A percentile compares a stretch with the other conserved stretches of the same genome.
Evolutionary conservation across 495 filamentous ascomycete genomes (phyloP).

Genomic region (Lineolata rhizophorae): DNA sequence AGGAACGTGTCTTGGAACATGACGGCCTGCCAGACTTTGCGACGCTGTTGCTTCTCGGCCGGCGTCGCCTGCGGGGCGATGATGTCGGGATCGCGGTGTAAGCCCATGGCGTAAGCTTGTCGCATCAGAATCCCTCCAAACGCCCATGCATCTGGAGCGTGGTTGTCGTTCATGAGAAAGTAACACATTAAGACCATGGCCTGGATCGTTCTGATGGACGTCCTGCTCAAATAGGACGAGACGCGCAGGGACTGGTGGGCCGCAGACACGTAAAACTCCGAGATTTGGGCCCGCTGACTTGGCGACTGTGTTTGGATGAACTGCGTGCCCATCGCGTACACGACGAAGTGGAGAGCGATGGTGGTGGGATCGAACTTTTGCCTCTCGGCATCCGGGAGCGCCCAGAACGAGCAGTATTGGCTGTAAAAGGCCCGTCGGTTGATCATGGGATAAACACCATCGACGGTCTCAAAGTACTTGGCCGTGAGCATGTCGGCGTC

Average conservation of each 20-base stretch:
- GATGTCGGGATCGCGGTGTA: slow-evolving; percentile 52
- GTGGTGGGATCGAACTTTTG: slow-evolving; percentile 32
- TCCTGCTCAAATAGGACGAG: slow-evolving; percentile 43
- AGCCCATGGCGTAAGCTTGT: slow-evolving; percentile 54
- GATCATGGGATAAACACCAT: slow-evolving; percentile 54
- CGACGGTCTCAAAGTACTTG: slow-evolving; percentile 52
- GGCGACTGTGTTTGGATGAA: slow-evolving; percentile 25
- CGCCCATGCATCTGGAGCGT: slow-evolving; percentile 52
- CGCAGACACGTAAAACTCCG: slow-evolving; percentile 56
- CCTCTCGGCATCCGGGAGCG: slow-evolving; percentile 26
- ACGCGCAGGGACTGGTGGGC: slow-evolving; percentile 46
- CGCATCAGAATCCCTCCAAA: slow-evolving; percentile 48
- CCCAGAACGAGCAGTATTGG: slow-evolving; percentile 54
- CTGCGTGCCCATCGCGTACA: slow-evolving; percentile 52
- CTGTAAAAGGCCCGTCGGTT: slow-evolving; percentile 41
- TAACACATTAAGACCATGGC: slow-evolving; percentile 55
- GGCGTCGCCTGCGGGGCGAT: slow-evolving; percentile 31
- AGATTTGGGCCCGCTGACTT: slow-evolving; percentile 38
- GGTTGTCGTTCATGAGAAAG: slow-evolving; percentile 60
- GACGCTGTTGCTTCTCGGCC: slow-evolving; percentile 45
- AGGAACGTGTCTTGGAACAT: slow-evolving; percentile 57
- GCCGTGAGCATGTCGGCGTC: slow-evolving; percentile 48
- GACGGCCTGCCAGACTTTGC: slow-evolving; percentile 56
- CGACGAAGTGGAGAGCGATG: slow-evolving; percentile 41
- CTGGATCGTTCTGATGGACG: slow-evolving; percentile 42